Conservation (phyloP, 495 filamentous ascomycete species). For the Xylaria bambusicola region DNA sequence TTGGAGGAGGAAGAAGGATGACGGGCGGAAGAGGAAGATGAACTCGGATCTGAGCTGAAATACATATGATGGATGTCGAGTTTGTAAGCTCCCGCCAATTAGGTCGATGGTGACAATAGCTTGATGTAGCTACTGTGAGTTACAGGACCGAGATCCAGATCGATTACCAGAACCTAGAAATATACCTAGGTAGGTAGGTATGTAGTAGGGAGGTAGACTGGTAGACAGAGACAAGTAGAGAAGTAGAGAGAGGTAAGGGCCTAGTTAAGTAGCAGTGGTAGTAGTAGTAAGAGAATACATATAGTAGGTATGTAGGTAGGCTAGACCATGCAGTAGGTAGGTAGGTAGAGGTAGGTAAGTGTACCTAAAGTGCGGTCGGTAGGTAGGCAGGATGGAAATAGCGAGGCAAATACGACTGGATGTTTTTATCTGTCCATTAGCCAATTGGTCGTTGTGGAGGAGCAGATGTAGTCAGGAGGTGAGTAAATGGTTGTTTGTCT, state of each 20-base stretch:
- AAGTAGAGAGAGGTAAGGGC: too few species aligned
- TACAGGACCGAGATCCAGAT: not conserved
- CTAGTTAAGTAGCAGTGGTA: too few species aligned
- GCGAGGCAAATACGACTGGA: not conserved
- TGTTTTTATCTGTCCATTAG: too few species aligned
- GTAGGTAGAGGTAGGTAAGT: not conserved
- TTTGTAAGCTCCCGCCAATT: not conserved
- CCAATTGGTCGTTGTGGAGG: too few species aligned
- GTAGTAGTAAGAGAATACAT: too few species aligned
- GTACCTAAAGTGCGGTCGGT: too few species aligned
- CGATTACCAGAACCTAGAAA: not conserved
- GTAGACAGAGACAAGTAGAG: not conserved
- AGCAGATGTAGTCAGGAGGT: not conserved
- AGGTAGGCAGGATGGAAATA: too few species aligned
- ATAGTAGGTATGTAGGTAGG: too few species aligned
- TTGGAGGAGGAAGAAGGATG: not conserved
- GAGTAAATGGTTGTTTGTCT: constrained; percentile 4
- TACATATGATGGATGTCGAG: not conserved
- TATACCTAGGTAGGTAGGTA: not conserved
- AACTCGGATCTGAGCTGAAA: not conserved
- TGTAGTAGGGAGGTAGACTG: not conserved
- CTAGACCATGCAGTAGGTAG: too few species aligned
- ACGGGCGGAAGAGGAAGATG: not conserved
- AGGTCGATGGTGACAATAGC: not conserved
- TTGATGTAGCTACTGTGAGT: too few species aligned